phyloP scores from a whole-genome alignment of 164 flowering plant species.

The Vitis riparia region DNA sequence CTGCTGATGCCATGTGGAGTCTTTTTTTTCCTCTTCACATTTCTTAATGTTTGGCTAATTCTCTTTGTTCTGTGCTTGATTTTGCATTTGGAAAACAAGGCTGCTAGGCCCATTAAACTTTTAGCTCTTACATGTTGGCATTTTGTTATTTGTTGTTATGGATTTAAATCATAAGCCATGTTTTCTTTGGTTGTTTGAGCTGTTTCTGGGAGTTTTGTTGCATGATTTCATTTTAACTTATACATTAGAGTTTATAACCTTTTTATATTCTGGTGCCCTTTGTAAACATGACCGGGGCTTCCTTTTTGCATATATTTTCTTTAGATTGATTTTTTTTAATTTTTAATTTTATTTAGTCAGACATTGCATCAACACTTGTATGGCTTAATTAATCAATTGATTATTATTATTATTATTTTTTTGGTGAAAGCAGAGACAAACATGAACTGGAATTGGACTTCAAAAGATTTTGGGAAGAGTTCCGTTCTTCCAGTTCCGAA shows the following conservation, averaged over 20 bases:
- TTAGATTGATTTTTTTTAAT: too few relatives aligned
- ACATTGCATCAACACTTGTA: background rate
- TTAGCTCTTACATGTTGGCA: too few relatives aligned
- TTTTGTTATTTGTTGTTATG: background rate
- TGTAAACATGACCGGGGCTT: background rate
- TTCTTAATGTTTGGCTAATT: too few relatives aligned
- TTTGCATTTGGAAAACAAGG: too few relatives aligned
- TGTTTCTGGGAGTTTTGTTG: background rate
- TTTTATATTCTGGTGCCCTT: background rate
- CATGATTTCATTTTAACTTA: background rate
- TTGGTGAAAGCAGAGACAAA: constrained; percentile 59
- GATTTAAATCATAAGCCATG: background rate
- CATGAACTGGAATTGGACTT: constrained; percentile 98
- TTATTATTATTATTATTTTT: too few relatives aligned
- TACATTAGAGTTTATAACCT: too few relatives aligned
- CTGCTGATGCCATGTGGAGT: too few relatives aligned
- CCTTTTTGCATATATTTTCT: background rate
- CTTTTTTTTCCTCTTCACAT: too few relatives aligned
- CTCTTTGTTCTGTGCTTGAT: too few relatives aligned
- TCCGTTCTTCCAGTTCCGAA: constrained; percentile 94
- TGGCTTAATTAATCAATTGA: constrained; percentile 5
- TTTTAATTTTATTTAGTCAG: too few relatives aligned
- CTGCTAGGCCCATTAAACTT: too few relatives aligned
- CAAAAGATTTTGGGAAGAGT: constrained; percentile 98
- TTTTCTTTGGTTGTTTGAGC: background rate